Evolutionary conservation across 2,329 filamentous ascomycete genomes (phyloP).

Genomic region (Ambrosiella xylebori): DNA sequence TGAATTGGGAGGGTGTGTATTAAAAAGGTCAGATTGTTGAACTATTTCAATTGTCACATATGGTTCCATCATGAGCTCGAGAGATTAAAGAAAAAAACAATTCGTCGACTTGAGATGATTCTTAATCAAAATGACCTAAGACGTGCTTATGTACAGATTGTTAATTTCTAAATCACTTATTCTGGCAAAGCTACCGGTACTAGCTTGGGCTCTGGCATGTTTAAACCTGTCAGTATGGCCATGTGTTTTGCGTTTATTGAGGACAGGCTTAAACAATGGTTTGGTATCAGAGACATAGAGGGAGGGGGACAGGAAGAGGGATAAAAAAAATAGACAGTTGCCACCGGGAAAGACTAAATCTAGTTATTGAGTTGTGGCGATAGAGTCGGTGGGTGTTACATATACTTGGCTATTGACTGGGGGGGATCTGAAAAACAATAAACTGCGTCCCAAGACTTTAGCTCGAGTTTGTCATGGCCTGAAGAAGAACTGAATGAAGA

Average conservation of each 20-base stretch:
- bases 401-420: neutral
- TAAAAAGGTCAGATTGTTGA: neutral
- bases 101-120: no score
- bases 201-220: neutral
- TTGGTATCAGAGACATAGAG: neutral
- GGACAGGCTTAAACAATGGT: neutral
- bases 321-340: neutral
- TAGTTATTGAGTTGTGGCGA: neutral
- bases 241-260: neutral
- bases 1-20: neutral
- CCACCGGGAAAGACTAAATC: neutral
- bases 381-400: neutral
- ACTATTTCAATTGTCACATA: no score
- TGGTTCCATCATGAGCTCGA: no score
- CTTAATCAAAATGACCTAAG: no score
- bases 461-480: no score
- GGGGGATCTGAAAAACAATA: no score
- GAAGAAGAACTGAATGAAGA: no score
- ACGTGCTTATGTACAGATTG: no score
- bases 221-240: neutral
- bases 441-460: no score
- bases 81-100: no score
- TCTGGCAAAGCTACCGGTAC: no score
- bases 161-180: no score
- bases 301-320: neutral